phyloP scores from a whole-genome alignment of 2,329 filamentous ascomycete genomes.

The Pseudopithomyces maydicus region DNA sequence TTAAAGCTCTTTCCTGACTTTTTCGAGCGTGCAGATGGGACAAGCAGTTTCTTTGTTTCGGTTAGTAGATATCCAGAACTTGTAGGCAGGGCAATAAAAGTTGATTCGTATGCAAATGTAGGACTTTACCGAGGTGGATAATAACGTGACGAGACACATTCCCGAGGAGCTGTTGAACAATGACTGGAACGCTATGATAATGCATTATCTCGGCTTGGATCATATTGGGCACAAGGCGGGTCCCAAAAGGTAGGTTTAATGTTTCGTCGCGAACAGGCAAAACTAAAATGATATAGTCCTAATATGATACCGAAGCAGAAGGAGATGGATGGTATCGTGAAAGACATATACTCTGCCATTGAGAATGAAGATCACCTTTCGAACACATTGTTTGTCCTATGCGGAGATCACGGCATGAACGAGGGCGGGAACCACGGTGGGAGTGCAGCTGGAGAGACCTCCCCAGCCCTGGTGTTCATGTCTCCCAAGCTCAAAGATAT shows the following conservation, averaged over 20 bases:
- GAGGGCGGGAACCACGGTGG: conserved; percentile 97
- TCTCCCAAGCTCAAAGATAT: conserved; percentile 77
- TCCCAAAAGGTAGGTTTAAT: conserved; percentile 67
- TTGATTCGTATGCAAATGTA: conserved; percentile 47
- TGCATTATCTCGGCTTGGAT: conserved; percentile 95
- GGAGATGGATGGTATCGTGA: conserved; percentile 89
- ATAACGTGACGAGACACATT: conserved; percentile 94
- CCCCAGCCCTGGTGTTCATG: conserved; percentile 87
- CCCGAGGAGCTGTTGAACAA: conserved; percentile 72
- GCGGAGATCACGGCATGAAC: conserved; percentile 99
- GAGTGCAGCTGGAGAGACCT: conserved; percentile 91
- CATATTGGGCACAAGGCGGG: conserved; percentile 98
- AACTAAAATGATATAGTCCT: conserved; percentile 57
- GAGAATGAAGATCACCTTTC: conserved; percentile 70
- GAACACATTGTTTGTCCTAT: conserved; percentile 82
- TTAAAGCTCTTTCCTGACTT: conserved; percentile 90
- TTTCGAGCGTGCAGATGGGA: conserved; percentile 88
- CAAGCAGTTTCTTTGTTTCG: conserved; percentile 97
- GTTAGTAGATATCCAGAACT: conserved; percentile 60
- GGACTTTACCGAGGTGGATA: conserved; percentile 98
- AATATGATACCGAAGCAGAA: conserved; percentile 92
- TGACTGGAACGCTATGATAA: conserved; percentile 92
- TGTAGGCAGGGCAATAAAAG: conserved; percentile 39
- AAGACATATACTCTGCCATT: conserved; percentile 76
- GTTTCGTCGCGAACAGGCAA: conserved; percentile 15